These are phyloP conservation scores for Oryza glumipatula DNA, from an alignment of 176 grass and related monocot species.

Conservation along the genomic window DNA sequence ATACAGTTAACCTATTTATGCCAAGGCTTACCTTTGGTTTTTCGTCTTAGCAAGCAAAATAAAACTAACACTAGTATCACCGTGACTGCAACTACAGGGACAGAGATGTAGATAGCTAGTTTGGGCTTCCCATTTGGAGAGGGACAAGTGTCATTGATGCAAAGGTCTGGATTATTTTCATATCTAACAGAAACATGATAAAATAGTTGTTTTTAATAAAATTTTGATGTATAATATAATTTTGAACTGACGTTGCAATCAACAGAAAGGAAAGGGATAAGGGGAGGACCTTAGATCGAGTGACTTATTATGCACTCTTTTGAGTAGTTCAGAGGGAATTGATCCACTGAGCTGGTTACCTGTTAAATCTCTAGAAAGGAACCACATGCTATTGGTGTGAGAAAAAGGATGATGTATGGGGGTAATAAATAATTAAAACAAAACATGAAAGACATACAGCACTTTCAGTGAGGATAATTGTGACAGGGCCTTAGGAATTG, in stretches of 20 bases:
- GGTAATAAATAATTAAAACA: too few species aligned
- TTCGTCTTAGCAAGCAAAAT: conserved; percentile 16
- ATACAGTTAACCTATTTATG: too few species aligned
- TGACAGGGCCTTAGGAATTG: conserved; percentile 52
- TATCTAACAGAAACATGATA: conserved; percentile 31
- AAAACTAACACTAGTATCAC: not conserved
- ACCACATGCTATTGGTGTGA: not conserved
- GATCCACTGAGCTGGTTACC: conserved; percentile 39
- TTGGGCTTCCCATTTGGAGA: conserved; percentile 23
- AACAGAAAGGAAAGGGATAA: not conserved
- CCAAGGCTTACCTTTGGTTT: conserved; percentile 17
- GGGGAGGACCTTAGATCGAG: conserved; percentile 38
- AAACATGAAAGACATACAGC: conserved; percentile 47
- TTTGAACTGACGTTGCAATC: too few species aligned
- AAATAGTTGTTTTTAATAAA: not conserved
- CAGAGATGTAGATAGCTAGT: conserved; percentile 32
- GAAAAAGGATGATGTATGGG: not conserved
- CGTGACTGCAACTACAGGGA: conserved; percentile 29
- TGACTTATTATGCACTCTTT: conserved; percentile 37
- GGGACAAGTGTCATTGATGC: conserved; percentile 27
- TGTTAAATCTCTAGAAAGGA: conserved; percentile 50
- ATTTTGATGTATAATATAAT: not conserved
- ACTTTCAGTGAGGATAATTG: conserved; percentile 39
- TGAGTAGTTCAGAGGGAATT: conserved; percentile 46
- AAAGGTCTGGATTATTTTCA: conserved; percentile 46